phyloP scores from a whole-genome alignment of 805 yeast genomes.

The Yarrowia hollandica region DNA sequence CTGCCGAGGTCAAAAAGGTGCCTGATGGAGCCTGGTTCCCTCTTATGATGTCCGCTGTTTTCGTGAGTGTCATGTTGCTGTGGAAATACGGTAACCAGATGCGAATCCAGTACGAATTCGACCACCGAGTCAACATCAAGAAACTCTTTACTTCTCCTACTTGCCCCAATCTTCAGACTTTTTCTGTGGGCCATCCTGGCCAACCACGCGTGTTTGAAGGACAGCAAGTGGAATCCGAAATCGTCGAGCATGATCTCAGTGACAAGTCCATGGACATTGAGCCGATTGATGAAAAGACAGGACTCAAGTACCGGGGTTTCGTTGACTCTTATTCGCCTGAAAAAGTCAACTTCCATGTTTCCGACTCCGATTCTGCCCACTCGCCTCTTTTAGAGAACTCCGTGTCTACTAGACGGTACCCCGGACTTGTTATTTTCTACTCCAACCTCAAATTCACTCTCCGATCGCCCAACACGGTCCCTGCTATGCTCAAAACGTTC shows the following conservation, averaged over 20 bases:
- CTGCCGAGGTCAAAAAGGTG: slow-evolving; percentile 53
- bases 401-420: background rate
- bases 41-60: slow-evolving; percentile 35
- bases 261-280: background rate
- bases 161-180: slow-evolving; percentile 5
- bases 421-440: slow-evolving; percentile 16
- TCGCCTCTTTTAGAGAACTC: background rate
- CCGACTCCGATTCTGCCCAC: background rate
- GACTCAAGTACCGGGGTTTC: background rate
- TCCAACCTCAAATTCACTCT: slow-evolving; percentile 20
- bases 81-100: slow-evolving; percentile 21
- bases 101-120: slow-evolving; percentile 15
- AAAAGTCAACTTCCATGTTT: background rate
- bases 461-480: slow-evolving; percentile 24
- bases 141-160: slow-evolving; percentile 3
- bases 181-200: background rate
- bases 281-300: background rate
- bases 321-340: too few species aligned
- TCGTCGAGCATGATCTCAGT: slow-evolving; percentile 16
- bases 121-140: slow-evolving; percentile 18
- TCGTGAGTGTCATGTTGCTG: slow-evolving; percentile 19
- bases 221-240: background rate
- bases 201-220: background rate
- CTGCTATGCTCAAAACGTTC: slow-evolving; percentile 18
- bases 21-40: slow-evolving; percentile 67